Evolutionary conservation across 352 stramenopile species (phyloP).

Genomic region (Phytophthora melonis): DNA sequence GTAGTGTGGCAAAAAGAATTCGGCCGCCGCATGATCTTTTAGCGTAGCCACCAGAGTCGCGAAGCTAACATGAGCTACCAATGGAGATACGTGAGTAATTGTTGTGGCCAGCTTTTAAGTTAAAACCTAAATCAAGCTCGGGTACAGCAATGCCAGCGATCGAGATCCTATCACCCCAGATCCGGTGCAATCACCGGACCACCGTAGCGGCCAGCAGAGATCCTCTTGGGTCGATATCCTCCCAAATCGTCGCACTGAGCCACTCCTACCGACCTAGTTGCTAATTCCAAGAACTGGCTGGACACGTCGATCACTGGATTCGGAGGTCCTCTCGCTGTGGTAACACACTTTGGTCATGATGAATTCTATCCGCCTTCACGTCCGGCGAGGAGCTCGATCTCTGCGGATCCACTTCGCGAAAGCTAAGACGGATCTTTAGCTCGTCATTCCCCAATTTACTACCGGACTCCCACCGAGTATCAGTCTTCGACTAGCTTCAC

Average conservation of each 20-base stretch:
- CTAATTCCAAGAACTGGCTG: neutral
- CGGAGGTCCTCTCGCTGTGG: neutral
- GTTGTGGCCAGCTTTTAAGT: neutral
- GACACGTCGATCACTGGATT: neutral
- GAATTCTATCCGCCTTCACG: neutral
- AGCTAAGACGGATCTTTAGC: neutral
- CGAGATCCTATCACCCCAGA: neutral
- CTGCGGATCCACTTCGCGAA: neutral
- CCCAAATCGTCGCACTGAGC: neutral
- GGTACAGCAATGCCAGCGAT: neutral
- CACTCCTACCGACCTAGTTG: neutral
- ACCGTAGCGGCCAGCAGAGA: neutral
- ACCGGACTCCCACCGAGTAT: neutral
- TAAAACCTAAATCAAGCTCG: neutral
- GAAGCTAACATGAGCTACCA: no score
- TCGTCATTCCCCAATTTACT: conserved; percentile 11
- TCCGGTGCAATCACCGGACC: neutral
- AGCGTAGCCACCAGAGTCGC: neutral
- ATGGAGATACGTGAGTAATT: no score
- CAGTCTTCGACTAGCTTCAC: neutral
- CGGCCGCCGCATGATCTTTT: neutral
- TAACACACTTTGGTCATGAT: neutral
- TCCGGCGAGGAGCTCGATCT: neutral
- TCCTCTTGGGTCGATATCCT: neutral
- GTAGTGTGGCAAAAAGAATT: neutral